phyloP scores from a whole-genome alignment of 352 stramenopile genomes.

The Pythium sp. region DNA sequence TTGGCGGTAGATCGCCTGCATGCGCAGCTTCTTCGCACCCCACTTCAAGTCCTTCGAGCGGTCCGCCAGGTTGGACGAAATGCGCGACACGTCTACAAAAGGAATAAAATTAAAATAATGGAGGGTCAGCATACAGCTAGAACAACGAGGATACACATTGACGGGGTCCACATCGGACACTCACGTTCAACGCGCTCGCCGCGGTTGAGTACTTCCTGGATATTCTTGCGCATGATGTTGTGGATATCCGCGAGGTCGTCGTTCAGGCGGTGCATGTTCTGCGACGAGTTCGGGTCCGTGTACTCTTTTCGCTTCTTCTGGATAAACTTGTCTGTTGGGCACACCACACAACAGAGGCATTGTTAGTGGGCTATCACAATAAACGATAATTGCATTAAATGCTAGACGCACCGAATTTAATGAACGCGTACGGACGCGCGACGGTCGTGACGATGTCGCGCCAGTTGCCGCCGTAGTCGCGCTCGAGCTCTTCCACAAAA shows the following conservation, averaged over 20 bases:
- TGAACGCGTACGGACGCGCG: constrained; percentile 97
- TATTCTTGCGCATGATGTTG: constrained; percentile 99
- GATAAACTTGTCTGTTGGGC: constrained; percentile 91
- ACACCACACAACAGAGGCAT: background rate
- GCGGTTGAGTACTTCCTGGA: constrained; percentile 93
- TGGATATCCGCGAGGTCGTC: constrained; percentile 98
- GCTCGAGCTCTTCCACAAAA: constrained; percentile 94
- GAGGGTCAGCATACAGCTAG: too few relatives aligned
- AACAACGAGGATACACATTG: too few relatives aligned
- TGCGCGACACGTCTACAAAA: constrained; percentile 74
- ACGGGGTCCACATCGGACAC: constrained; percentile 7
- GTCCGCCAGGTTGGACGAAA: constrained; percentile 88
- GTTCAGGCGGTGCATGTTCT: constrained; percentile 96
- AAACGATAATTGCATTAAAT: background rate
- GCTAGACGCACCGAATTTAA: constrained; percentile 91
- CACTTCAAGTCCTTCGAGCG: constrained; percentile 98
- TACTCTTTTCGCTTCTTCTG: constrained; percentile 98
- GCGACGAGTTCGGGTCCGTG: constrained; percentile 92
- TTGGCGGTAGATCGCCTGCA: constrained; percentile 88
- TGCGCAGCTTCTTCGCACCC: constrained; percentile 93
- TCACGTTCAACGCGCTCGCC: constrained; percentile 86
- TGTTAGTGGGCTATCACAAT: background rate
- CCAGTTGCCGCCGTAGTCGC: constrained; percentile 91
- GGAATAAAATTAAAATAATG: background rate
- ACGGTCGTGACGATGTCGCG: constrained; percentile 92